A percentile compares a stretch with the other conserved stretches of the same genome.
Evolutionary conservation across 441 rosid genomes (phyloP).

Genomic region (Adansonia grandidieri): DNA sequence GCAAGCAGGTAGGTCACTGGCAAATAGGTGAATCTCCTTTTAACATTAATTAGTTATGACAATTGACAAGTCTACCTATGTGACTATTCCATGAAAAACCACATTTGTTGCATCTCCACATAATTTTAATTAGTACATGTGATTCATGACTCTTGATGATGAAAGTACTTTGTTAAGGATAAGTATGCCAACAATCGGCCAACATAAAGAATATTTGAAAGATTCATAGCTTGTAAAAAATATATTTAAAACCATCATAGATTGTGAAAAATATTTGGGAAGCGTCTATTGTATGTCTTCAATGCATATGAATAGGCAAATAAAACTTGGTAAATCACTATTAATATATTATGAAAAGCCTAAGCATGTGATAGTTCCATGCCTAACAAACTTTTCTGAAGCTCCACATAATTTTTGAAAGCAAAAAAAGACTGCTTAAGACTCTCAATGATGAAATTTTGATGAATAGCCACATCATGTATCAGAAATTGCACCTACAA

Average conservation of each 20-base stretch:
- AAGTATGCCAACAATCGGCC: background rate
- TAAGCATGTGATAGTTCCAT: background rate
- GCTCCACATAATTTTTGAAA: background rate
- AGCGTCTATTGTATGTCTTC: background rate
- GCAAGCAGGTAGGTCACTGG: conserved; percentile 1
- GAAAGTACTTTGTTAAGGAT: background rate
- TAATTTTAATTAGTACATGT: conserved; percentile 6
- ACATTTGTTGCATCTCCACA: background rate
- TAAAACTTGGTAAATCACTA: conserved; percentile 7
- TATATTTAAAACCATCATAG: background rate
- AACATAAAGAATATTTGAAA: conserved; percentile 11
- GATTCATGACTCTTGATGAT: background rate
- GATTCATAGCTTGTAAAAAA: conserved; percentile 5
- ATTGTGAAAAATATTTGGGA: conserved; percentile 12
- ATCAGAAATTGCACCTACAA: conserved; percentile 22
- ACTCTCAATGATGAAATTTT: conserved; percentile 20
- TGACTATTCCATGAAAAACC: conserved; percentile 15
- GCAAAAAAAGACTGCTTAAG: background rate
- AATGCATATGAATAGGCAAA: background rate
- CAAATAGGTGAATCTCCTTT: background rate
- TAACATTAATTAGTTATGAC: conserved; percentile 14
- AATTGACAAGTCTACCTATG: conserved; percentile 1
- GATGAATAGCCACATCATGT: conserved; percentile 2
- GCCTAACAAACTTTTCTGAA: conserved; percentile 13
- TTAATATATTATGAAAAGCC: background rate